phyloP scores from a whole-genome alignment of 257 asterid species.

The Anisodus tanguticus region DNA sequence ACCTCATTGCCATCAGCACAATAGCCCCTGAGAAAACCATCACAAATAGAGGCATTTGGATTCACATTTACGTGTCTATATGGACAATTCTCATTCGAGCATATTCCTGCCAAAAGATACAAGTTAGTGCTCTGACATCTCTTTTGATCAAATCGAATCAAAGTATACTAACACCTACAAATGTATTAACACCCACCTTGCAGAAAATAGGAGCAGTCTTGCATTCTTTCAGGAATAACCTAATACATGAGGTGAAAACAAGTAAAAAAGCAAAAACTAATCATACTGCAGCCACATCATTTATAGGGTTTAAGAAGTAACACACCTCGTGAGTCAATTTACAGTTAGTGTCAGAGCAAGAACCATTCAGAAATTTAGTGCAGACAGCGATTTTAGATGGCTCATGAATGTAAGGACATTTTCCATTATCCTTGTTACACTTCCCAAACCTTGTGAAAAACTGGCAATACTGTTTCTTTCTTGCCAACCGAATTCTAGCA shows the following conservation, averaged over 20 bases:
- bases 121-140: constrained; percentile 35
- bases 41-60: constrained; percentile 73
- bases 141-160: constrained; percentile 1
- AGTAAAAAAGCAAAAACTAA: not conserved
- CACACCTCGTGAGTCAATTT: constrained; percentile 91
- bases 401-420: constrained; percentile 85
- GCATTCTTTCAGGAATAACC: constrained; percentile 98
- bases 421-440: constrained; percentile 88
- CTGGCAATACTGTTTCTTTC: constrained; percentile 84
- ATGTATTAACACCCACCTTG: constrained; percentile 60
- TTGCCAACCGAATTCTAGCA: constrained; percentile 85
- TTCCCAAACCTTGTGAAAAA: constrained; percentile 92
- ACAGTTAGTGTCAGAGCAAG: constrained; percentile 71
- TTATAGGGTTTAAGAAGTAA: constrained; percentile 25
- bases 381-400: constrained; percentile 91
- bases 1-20: constrained; percentile 98
- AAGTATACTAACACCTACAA: constrained; percentile 13
- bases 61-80: constrained; percentile 90
- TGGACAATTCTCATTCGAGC: constrained; percentile 87
- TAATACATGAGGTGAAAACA: constrained; percentile 40
- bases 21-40: constrained; percentile 87
- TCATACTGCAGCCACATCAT: constrained; percentile 10
- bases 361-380: constrained; percentile 82
- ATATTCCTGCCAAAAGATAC: constrained; percentile 66
- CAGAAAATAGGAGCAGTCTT: constrained; percentile 91